Percentiles rank a stretch among this genome's conserved stretches.
phyloP scores from a whole-genome alignment of 495 filamentous ascomycete genomes.

The Neurospora sp. region DNA sequence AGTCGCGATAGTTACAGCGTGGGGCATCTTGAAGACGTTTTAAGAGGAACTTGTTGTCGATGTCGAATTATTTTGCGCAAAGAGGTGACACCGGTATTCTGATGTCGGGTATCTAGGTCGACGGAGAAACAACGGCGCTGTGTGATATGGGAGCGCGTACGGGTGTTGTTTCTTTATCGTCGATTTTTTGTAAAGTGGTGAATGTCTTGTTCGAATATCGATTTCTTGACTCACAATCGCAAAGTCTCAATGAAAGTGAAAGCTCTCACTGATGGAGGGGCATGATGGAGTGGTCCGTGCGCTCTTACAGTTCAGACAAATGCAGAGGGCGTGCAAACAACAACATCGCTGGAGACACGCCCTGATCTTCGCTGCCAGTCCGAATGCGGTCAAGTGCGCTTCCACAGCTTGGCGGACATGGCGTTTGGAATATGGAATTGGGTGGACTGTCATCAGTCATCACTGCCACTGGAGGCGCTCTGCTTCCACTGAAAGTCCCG shows the following conservation, averaged over 20 bases:
- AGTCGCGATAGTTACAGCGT: conserved; percentile 56
- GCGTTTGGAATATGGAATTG: neutral
- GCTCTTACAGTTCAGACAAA: neutral
- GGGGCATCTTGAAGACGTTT: conserved; percentile 44
- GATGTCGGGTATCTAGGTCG: neutral
- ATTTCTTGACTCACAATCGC: conserved; percentile 13
- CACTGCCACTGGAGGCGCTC: neutral
- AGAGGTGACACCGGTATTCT: neutral
- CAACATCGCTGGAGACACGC: neutral
- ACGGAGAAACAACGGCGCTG: neutral
- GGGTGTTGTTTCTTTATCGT: neutral
- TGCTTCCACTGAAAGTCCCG: neutral
- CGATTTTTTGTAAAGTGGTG: neutral
- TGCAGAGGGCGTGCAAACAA: no score
- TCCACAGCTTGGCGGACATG: neutral
- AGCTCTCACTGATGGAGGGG: conserved; percentile 11
- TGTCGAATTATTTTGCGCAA: neutral
- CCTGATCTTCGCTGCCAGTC: neutral
- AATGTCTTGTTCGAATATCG: neutral
- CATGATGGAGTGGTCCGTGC: conserved; percentile 11
- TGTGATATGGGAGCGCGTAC: neutral
- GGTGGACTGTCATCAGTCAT: no score
- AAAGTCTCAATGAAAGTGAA: conserved; percentile 5
- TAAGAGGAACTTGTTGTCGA: neutral
- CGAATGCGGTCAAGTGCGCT: neutral